Evolutionary conservation across 257 asterid species (phyloP), one percentile per base, ranked within the genome.

Genomic region (Handroanthus guayacan): DNA sequence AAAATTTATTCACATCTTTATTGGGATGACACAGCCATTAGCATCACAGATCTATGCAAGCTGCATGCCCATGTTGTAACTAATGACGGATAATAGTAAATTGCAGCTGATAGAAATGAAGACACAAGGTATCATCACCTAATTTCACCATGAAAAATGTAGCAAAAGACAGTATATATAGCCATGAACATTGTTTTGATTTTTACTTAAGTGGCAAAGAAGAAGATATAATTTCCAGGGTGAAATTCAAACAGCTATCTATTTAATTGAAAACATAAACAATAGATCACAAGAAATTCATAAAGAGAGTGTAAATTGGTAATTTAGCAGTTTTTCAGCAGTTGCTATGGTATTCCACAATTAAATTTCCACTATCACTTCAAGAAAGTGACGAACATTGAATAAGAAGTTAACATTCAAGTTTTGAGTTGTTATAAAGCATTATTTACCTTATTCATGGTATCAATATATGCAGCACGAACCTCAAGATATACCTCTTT

Each of bases 401-500:
- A 78, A 17, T 25, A 64, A 44, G 58, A 11, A 69, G 69, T 43
- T 34, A 39, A 56, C 67, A 70, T 63, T 76, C 84, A 81, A 75
- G 60, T 43, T 51, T 63, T 20, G 48, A 76, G 54, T 79, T 71
- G 39, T 25, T 50, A 41, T 36, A 79, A 63, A 16, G 62, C 68
- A 75, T 57, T 56, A 25, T 25, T 54, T 84, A 95, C 99, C 99
- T 91, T 95, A 78, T 89, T 95, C 99, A 95, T 93, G 78, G 99
- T 95, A 83, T 95, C 98, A 80, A 90, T 85, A 83, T 95, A 95
- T 79, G 99, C 98, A 55, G 97, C 91, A 80, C 95, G 98, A 74
- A 95, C 89, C 82, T 95, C 99, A 69, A 83, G 80, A 85, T 90
- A 89, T 62, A 93, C 93, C 81, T 95, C 99, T 77, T 87, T 93